Evolutionary conservation across 2,329 filamentous ascomycete species (phyloP), one percentile per base, ranked within the genome.

Genomic region (Plenodomus lindquistii): DNA sequence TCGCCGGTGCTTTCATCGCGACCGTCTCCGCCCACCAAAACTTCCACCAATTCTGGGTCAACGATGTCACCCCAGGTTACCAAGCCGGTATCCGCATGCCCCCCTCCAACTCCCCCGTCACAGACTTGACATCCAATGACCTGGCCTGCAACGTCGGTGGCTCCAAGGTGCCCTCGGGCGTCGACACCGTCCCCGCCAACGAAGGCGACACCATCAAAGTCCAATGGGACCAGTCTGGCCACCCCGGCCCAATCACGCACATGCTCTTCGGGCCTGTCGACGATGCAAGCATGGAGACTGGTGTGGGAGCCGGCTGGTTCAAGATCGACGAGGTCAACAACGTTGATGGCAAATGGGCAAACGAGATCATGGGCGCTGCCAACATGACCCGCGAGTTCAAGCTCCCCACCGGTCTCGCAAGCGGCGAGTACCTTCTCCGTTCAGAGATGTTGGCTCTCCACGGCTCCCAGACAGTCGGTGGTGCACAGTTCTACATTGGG

Each of bases 381-480:
- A 71, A 76, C 62, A 73, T 72, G 52, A 67, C 60, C 7, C 60
- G 58, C 42, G 57, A 63, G 31, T 69, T 69, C 63, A 71, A 63
- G 18, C 66, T 79, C 6, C 75, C 76, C 8, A 71, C 64, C 21
- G 71, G 64, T 37, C 59, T 75, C 7, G 65, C 71, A 4, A 70
- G 67, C 24, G 76, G 76, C 37, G 61, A 71, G 47, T 71, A 71
- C 45, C 57, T 71, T 31, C 66, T 78, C 37, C 72, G 76, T 17
- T 71, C 72, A 19, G 77, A 79, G 62, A 77, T 78, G 59, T 74
- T 79, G 47, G 77, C 67, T 4, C 66, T 79, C 7, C 76, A 78
- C 61, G 67, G 68, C 29, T 70, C 72, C 1, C 61, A 68, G 42
- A 65, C 59, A 6, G 46, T 63, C 16, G 66, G 63, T 15, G 72